Base-by-base conservation (phyloP, 805 yeast species). In the Starmerella davenportii region DNA sequence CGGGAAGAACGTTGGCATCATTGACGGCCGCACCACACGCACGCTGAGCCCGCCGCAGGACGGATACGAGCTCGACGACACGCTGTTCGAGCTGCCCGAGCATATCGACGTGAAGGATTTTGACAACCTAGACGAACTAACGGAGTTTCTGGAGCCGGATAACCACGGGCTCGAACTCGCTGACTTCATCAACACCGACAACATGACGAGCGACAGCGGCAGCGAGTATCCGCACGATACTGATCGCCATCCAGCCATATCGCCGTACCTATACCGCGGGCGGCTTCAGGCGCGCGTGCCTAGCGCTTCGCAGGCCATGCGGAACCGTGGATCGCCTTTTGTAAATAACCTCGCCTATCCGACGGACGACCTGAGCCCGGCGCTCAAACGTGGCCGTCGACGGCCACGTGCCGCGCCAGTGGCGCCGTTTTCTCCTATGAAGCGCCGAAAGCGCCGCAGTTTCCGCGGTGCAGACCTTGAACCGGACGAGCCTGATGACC, bases 21-120 rank as follows among this genome's bases (percentile, higher is more conserved):
- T 87, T 52, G 96, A 87, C 56, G 98, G 98, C 4, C 67, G 81
- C 23, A 76, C 93, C 0, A 90, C 96, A 0, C 68, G 95, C 39
- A 77, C 93, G 2, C 62, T 87, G 45, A 62, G 72, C 45, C 77
- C 79, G 3, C 63, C 66, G 31, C 40, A 45, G 34, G 17, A 29
- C 19, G 48, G 34, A 2, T 14, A 35, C n/a, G 38, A 33, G n/a
- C 33, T 24, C 19, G 38, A 33, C 17, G 36, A 31, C 19, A 15
- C 32, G 19, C 8, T 29, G 8, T 29, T 29, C 32, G 32, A 29
- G 19, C 16, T 29, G 8, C 19, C 32, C 8, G 19, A 29, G 19
- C 7, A 11, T 23, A 7, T 23, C 7, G 25, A 23, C 25, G 25
- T 23, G 9, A 23, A 23, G 9, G 25, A 23, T 23, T 23, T 23